phyloP scores from a whole-genome alignment of 2,329 filamentous ascomycete species.

The Tolypocladium album region DNA sequence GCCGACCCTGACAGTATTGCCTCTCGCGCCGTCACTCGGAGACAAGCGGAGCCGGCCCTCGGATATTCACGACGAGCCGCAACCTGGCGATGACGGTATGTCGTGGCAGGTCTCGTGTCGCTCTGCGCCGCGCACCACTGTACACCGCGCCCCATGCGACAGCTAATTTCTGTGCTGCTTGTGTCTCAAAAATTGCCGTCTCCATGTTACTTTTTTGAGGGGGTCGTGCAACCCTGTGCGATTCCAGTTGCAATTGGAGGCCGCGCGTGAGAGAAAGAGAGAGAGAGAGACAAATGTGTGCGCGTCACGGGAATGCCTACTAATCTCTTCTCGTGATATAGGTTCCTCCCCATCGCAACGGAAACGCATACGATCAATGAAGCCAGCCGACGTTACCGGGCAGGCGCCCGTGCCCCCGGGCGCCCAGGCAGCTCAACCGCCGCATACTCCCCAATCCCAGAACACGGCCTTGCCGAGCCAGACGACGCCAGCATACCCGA shows the following conservation, averaged over 20 bases:
- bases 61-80: conserved; percentile 43
- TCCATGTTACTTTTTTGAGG: neutral
- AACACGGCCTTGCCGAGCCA: conserved; percentile 34
- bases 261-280: neutral
- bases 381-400: conserved; percentile 48
- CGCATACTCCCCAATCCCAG: conserved; percentile 45
- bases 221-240: neutral
- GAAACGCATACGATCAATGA: conserved; percentile 54
- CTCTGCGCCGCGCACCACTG: conserved; percentile 5
- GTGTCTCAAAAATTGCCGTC: neutral
- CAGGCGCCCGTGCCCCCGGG: conserved; percentile 36
- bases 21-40: conserved; percentile 50
- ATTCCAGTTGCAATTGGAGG: neutral
- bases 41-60: conserved; percentile 74
- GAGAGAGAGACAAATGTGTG: neutral
- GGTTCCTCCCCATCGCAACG: conserved; percentile 35
- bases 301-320: neutral
- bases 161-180: neutral
- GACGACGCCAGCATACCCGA: conserved; percentile 26
- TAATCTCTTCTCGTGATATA: conserved; percentile 11
- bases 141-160: neutral
- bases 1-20: conserved; percentile 28
- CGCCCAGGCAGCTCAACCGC: conserved; percentile 30
- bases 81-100: conserved; percentile 64
- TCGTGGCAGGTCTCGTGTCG: conserved; percentile 24